phyloP scores from a whole-genome alignment of 768 basidiomycete genomes.

The Polyporus arcularius region DNA sequence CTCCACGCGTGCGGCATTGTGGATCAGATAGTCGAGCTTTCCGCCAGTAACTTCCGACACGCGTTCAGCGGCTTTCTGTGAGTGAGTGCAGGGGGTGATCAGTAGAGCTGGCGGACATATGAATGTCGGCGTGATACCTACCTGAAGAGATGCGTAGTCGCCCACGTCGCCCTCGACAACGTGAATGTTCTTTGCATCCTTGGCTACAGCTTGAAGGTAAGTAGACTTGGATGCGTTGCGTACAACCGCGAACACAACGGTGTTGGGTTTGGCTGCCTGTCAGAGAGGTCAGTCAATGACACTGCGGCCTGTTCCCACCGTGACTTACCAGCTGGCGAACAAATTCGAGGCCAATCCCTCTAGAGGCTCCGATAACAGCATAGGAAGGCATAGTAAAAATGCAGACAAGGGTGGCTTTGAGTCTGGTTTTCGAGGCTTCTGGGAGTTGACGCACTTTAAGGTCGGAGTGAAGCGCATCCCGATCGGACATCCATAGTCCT shows the following conservation, averaged over 20 bases:
- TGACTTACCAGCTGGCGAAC: conserved; percentile 5
- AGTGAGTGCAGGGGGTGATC: background rate
- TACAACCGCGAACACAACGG: conserved; percentile 23
- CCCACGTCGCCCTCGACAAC: conserved; percentile 40
- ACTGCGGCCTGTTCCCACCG: background rate
- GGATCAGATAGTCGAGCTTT: conserved; percentile 35
- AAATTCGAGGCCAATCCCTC: conserved; percentile 21
- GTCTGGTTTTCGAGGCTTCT: too few relatives aligned
- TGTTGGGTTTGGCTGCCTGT: conserved; percentile 9
- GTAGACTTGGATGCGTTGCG: conserved; percentile 17
- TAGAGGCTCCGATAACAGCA: conserved; percentile 22
- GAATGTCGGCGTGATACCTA: conserved; percentile 5
- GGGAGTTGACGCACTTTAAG: too few relatives aligned
- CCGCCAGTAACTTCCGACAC: conserved; percentile 30
- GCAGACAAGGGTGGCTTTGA: too few relatives aligned
- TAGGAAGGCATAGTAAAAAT: conserved; percentile 20
- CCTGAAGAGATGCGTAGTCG: conserved; percentile 31
- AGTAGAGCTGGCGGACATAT: background rate
- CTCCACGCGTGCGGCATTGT: conserved; percentile 35
- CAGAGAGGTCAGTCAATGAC: background rate
- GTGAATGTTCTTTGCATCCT: conserved; percentile 29
- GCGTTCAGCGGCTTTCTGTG: conserved; percentile 22
- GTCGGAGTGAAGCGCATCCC: too few relatives aligned
- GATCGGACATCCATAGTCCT: too few relatives aligned
- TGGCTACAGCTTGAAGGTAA: conserved; percentile 2